phyloP scores from a whole-genome alignment of 352 stramenopile species.

The Paralagenidium karlingii region DNA sequence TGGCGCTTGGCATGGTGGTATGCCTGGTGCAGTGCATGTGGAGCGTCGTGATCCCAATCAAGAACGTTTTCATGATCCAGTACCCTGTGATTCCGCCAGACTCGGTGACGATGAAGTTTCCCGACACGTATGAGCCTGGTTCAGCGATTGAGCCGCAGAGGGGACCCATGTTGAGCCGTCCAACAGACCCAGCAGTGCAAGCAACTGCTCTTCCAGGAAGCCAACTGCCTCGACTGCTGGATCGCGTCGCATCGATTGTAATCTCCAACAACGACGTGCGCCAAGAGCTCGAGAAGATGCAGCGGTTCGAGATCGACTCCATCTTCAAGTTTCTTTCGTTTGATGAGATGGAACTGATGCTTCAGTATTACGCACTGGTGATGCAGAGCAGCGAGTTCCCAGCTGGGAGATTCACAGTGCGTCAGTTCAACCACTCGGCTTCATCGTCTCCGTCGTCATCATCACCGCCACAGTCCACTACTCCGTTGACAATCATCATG shows the following conservation, averaged over 20 bases:
- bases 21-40: conserved; percentile 21
- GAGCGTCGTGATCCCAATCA: conserved; percentile 19
- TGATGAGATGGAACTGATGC: conserved; percentile 14
- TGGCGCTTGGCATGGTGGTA: too few species aligned
- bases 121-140: too few species aligned
- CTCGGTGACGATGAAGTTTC: background rate
- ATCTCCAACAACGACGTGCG: conserved; percentile 9
- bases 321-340: conserved; percentile 20
- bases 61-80: conserved; percentile 22
- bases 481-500: too few species aligned
- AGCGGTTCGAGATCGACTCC: conserved; percentile 19
- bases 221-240: conserved; percentile 14
- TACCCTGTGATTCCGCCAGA: conserved; percentile 19
- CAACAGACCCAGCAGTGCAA: too few species aligned
- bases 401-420: conserved; percentile 14
- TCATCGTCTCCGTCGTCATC: too few species aligned
- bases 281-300: conserved; percentile 11
- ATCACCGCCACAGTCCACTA: too few species aligned
- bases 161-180: too few species aligned
- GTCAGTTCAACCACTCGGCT: too few species aligned
- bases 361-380: conserved; percentile 26
- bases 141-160: too few species aligned
- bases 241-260: conserved; percentile 14
- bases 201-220: conserved; percentile 5
- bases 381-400: conserved; percentile 27